Percentiles rank a stretch among this genome's conserved stretches.
phyloP scores from a whole-genome alignment of 805 yeast genomes.

The Hanseniaspora osmophila region DNA sequence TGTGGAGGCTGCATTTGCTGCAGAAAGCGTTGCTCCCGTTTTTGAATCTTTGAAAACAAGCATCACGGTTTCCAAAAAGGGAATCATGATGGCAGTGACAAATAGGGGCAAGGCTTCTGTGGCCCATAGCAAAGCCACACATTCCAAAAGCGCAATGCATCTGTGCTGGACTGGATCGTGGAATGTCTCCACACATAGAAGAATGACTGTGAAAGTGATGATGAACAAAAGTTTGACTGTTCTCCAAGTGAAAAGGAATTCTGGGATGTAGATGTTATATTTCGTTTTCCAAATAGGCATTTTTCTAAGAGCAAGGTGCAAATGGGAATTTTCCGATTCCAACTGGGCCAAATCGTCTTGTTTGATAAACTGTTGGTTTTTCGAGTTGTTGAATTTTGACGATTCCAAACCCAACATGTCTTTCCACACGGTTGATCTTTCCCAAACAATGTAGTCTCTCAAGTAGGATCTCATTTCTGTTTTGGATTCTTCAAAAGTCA shows the following conservation, averaged over 20 bases:
- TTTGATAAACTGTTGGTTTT: conserved; percentile 13
- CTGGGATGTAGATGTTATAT: conserved; percentile 29
- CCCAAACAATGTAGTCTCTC: conserved; percentile 91
- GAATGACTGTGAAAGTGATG: conserved; percentile 36
- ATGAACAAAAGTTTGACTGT: conserved; percentile 35
- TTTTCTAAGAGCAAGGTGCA: conserved; percentile 22
- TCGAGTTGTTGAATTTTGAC: conserved; percentile 31
- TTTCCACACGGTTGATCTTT: conserved; percentile 91
- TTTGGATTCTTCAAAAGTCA: conserved; percentile 29
- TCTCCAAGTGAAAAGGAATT: conserved; percentile 32
- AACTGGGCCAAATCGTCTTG: conserved; percentile 15
- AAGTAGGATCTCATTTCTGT: conserved; percentile 46
- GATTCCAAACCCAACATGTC: conserved; percentile 76
- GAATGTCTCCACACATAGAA: conserved; percentile 46
- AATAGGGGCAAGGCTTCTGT: conserved; percentile 87
- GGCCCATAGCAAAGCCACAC: conserved; percentile 75
- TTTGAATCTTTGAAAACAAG: conserved; percentile 43
- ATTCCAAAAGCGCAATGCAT: conserved; percentile 51
- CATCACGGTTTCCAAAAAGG: conserved; percentile 61
- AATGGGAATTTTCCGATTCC: conserved; percentile 6
- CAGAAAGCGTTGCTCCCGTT: conserved; percentile 39
- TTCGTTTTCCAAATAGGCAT: conserved; percentile 21
- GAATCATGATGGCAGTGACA: conserved; percentile 78
- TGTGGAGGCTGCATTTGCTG: conserved; percentile 50
- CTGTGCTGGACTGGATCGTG: conserved; percentile 47